phyloP scores from a whole-genome alignment of 2,329 filamentous ascomycete species.

The Xylariaceae sp. region DNA sequence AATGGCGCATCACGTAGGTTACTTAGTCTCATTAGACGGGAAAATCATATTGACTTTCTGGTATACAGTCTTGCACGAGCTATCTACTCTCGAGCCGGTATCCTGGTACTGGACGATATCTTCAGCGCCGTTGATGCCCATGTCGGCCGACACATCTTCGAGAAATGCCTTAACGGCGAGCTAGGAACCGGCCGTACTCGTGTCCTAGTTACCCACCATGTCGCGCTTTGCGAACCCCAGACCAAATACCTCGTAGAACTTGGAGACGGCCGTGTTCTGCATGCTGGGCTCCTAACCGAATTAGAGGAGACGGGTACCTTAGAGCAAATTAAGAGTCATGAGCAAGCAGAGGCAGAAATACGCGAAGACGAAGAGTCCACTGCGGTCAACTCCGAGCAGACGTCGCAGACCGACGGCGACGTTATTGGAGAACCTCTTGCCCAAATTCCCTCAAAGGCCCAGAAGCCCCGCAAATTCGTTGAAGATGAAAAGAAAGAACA shows the following conservation, averaged over 20 bases:
- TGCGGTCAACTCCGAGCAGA: constrained; percentile 54
- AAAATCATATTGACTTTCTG: constrained; percentile 12
- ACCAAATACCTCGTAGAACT: constrained; percentile 75
- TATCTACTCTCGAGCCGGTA: constrained; percentile 73
- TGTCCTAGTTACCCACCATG: constrained; percentile 79
- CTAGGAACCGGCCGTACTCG: constrained; percentile 68
- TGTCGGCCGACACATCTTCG: constrained; percentile 75
- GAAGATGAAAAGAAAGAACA: constrained; percentile 72
- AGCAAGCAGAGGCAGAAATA: constrained; percentile 45
- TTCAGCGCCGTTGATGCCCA: constrained; percentile 82
- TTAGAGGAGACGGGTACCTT: constrained; percentile 56
- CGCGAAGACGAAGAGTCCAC: constrained; percentile 50
- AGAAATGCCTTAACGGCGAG: constrained; percentile 70
- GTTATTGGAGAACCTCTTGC: constrained; percentile 41
- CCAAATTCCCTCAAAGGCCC: constrained; percentile 48
- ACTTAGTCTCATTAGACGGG: neutral
- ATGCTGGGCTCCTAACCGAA: constrained; percentile 65
- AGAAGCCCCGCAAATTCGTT: constrained; percentile 64
- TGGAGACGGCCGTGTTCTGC: constrained; percentile 62
- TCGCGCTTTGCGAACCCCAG: constrained; percentile 66
- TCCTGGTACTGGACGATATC: constrained; percentile 78
- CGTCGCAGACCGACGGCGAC: constrained; percentile 41
- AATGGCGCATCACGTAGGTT: constrained; percentile 67
- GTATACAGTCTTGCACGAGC: constrained; percentile 62
- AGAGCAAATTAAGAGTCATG: constrained; percentile 56